Evolutionary conservation across 1,139 yeast genomes (phyloP).

Genomic region (Chernovozyma aurita): DNA sequence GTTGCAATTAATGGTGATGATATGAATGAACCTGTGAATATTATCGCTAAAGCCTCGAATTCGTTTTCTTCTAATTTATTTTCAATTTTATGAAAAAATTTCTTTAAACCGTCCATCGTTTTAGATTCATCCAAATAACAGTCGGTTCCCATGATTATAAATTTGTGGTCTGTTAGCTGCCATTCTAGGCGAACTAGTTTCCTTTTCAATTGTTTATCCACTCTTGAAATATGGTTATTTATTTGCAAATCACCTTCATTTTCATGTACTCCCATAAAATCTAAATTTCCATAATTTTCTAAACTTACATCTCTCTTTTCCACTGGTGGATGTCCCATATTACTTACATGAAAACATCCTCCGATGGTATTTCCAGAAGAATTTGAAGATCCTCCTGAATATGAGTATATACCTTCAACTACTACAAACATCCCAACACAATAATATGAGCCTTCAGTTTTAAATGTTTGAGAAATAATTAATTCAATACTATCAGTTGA

Average conservation of each 20-base stretch:
- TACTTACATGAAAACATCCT: conserved; percentile 64
- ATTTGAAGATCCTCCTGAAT: conserved; percentile 44
- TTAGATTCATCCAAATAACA: conserved; percentile 58
- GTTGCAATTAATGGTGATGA: conserved; percentile 57
- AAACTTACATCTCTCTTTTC: conserved; percentile 65
- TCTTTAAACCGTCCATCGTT: conserved; percentile 57
- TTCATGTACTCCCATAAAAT: conserved; percentile 65
- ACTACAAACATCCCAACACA: conserved; percentile 77
- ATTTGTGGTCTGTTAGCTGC: conserved; percentile 48
- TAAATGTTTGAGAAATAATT: conserved; percentile 60
- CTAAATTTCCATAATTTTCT: conserved; percentile 74
- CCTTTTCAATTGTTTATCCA: conserved; percentile 56
- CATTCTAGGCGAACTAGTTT: conserved; percentile 55
- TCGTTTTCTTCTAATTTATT: conserved; percentile 22
- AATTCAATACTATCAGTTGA: conserved; percentile 73
- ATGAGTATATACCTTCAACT: conserved; percentile 81
- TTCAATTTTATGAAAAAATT: conserved; percentile 50
- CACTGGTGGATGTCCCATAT: conserved; percentile 84
- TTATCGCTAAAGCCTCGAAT: conserved; percentile 50
- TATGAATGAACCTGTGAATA: conserved; percentile 55
- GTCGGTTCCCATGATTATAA: conserved; percentile 72
- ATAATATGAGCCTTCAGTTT: conserved; percentile 66
- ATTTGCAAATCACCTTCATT: conserved; percentile 21
- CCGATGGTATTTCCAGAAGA: conserved; percentile 30
- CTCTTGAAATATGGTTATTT: conserved; percentile 34